Evolutionary conservation across 306 rosid genomes (phyloP).

Genomic region (Vigna radiata): DNA sequence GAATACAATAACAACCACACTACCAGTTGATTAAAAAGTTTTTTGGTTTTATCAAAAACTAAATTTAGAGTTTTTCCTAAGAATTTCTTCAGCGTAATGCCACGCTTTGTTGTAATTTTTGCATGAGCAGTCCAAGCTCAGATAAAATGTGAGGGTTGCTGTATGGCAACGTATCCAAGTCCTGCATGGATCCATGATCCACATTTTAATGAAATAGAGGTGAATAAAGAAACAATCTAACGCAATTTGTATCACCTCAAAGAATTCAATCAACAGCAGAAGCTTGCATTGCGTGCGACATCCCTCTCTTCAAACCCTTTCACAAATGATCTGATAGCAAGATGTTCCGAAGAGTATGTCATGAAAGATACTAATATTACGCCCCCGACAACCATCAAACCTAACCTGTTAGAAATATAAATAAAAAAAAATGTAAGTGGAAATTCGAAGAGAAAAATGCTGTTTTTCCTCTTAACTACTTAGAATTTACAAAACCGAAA

Average conservation of each 20-base stretch:
- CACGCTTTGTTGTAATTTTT: slow-evolving; percentile 27
- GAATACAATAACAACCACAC: not conserved
- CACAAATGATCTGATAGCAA: slow-evolving; percentile 78
- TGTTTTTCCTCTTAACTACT: not conserved
- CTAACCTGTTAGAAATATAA: slow-evolving; percentile 63
- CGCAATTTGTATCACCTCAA: slow-evolving; percentile 34
- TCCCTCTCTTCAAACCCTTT: slow-evolving; percentile 74
- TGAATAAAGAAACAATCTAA: slow-evolving; percentile 16
- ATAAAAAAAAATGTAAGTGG: slow-evolving; percentile 19
- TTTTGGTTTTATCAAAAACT: not conserved
- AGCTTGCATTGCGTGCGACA: slow-evolving; percentile 50
- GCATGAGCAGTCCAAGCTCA: not conserved
- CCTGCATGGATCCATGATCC: slow-evolving; percentile 24
- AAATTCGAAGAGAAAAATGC: not conserved
- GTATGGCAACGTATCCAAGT: slow-evolving; percentile 16
- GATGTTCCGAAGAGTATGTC: slow-evolving; percentile 87
- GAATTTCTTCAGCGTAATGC: slow-evolving; percentile 23
- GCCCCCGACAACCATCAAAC: slow-evolving; percentile 78
- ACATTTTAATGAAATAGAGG: slow-evolving; percentile 30
- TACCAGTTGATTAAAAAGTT: not conserved
- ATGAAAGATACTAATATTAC: slow-evolving; percentile 74
- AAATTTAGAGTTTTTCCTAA: slow-evolving; percentile 11
- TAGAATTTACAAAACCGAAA: slow-evolving; percentile 1
- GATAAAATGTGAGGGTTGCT: not conserved
- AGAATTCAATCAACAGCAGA: slow-evolving; percentile 56